Evolutionary conservation across 169 alveolate species (phyloP), one percentile per base, ranked within the genome.

Genomic region (Fabrea salina): DNA sequence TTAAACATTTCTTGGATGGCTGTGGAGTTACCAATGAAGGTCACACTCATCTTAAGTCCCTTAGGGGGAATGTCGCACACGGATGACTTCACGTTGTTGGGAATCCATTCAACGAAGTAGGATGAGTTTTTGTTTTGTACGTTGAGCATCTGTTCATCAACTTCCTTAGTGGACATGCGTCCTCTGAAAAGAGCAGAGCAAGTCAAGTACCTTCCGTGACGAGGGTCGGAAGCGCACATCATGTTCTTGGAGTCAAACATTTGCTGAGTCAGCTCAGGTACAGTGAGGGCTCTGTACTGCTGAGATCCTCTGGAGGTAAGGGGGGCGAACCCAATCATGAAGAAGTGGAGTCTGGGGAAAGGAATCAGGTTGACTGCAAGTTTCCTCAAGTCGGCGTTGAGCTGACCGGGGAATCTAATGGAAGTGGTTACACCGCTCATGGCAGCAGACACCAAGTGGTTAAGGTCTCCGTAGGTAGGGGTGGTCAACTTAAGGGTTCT

Each of bases 161-260:
- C 99, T 88, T 97, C 99, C 89, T 97, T 97, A 77, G 99, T 97
- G 80, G 99, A 95, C 99, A 98, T 98, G 89, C 99, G 94, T 75
- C 99, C 99, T 85, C 99, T 96, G 97, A 97, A 98, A 94, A 96
- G 91, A 50, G 99, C 99, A 41, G 99, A 95, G 27, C 99, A 99
- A 64, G 99, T 97, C 82, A 98, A 95, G 89, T 98, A 98, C 84
- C 99, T 92, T 54, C 99, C 99, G 85, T 97, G 99, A 88, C 99
- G 94, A 79, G 99, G 99, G 89, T 98, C 99, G 50, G 99, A 94
- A 35, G 99, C 99, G 92, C 99, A 98, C 99, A 98, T 98, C 99
- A 98, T 97, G 93, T 98, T 98, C 95, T 97, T 89, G 76, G 99
- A 99, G 84, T 97, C 99, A 92, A 98, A 97, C 99, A 98, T 96